Conservation (phyloP, 148 eudicot species). For the Fagopyrum tataricum region DNA sequence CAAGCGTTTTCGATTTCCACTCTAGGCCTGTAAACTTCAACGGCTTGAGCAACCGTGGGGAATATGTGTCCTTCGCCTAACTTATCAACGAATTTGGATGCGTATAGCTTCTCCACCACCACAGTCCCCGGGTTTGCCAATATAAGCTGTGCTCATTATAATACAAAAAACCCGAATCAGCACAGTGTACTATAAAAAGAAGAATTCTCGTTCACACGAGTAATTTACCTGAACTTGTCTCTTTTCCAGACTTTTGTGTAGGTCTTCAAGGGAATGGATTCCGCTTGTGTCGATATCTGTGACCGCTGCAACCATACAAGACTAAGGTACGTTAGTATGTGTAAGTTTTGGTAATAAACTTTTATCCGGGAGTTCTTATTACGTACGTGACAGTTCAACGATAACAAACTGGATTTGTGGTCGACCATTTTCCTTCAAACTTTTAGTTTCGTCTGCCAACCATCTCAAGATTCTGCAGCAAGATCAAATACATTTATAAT, state of each 20-base stretch:
- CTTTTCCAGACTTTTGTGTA: constrained; percentile 53
- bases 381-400: constrained; percentile 89
- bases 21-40: constrained; percentile 48
- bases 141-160: constrained; percentile 34
- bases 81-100: constrained; percentile 38
- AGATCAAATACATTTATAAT: neutral
- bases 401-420: constrained; percentile 61
- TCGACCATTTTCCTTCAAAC: constrained; percentile 29
- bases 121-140: constrained; percentile 80
- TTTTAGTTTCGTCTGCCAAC: constrained; percentile 66
- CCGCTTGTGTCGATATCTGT: constrained; percentile 95
- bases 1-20: constrained; percentile 32
- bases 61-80: constrained; percentile 68
- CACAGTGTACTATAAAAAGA: neutral
- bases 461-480: constrained; percentile 71
- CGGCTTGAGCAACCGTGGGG: constrained; percentile 75
- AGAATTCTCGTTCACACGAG: no score
- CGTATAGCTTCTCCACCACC: constrained; percentile 75
- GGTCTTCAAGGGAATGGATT: constrained; percentile 82
- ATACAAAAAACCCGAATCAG: neutral
- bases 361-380: neutral
- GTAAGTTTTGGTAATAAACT: neutral
- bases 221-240: constrained; percentile 55
- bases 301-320: constrained; percentile 47
- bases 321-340: neutral